Evolutionary conservation across 78 protist genomes (phyloP).

Genomic region (Andalucia godoyi): DNA sequence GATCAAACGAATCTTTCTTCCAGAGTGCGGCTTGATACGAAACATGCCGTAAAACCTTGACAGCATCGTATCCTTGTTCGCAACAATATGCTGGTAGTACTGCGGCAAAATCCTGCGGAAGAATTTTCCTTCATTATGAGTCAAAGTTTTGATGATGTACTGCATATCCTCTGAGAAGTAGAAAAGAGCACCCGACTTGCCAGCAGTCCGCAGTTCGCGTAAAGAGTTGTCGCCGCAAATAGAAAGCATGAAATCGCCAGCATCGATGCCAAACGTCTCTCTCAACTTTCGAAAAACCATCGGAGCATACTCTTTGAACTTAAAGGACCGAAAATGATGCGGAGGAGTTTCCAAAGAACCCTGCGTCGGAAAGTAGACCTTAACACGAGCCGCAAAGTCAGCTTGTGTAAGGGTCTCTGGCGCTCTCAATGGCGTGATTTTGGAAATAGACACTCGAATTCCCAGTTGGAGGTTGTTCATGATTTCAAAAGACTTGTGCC

Average conservation of each 20-base stretch:
- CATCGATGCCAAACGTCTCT: neutral
- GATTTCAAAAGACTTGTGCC: neutral
- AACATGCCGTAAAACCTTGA: conserved; percentile 75
- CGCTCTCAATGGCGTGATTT: neutral
- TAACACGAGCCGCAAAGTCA: neutral
- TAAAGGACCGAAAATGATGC: conserved; percentile 6
- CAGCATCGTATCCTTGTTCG: conserved; percentile 63
- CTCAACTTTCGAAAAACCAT: neutral
- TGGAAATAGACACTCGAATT: neutral
- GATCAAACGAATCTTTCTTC: conserved; percentile 50
- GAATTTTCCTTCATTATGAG: conserved; percentile 58
- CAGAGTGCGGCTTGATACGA: conserved; percentile 24
- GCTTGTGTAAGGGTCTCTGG: neutral
- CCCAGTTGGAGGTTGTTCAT: conserved; percentile 6
- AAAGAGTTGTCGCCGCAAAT: conserved; percentile 6
- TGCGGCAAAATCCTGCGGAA: conserved; percentile 54
- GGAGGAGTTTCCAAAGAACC: conserved; percentile 1
- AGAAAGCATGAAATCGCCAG: neutral
- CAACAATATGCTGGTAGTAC: conserved; percentile 62
- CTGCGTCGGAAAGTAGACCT: neutral
- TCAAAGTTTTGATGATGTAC: conserved; percentile 81
- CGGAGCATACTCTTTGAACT: conserved; percentile 34
- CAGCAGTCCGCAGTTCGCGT: conserved; percentile 49
- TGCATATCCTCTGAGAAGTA: conserved; percentile 52
- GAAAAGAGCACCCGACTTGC: conserved; percentile 70